phyloP scores from a whole-genome alignment of 805 yeast species.

The Zygosaccharomyces bailii region DNA sequence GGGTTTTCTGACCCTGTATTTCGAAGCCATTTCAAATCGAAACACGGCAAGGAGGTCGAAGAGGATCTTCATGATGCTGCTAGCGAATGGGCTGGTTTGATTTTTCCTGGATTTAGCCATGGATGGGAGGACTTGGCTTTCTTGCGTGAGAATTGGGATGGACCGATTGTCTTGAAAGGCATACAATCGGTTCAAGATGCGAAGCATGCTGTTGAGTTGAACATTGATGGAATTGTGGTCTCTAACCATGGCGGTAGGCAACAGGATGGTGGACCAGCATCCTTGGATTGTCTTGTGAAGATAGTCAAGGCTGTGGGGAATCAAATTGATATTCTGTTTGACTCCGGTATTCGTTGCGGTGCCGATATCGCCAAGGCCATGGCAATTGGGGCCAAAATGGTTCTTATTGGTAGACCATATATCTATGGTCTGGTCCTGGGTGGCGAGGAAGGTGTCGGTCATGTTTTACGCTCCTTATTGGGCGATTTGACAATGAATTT shows the following conservation, averaged over 20 bases:
- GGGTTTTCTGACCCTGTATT: conserved; percentile 30
- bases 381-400: conserved; percentile 71
- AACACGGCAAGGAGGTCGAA: conserved; percentile 14
- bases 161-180: conserved; percentile 58
- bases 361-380: conserved; percentile 71
- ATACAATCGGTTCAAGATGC: conserved; percentile 66
- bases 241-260: conserved; percentile 78
- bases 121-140: conserved; percentile 37
- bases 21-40: conserved; percentile 16
- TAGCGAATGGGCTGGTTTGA: conserved; percentile 16
- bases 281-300: conserved; percentile 49
- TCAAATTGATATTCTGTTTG: conserved; percentile 60
- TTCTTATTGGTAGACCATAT: conserved; percentile 74
- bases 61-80: conserved; percentile 9
- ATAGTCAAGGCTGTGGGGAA: conserved; percentile 15
- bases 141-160: conserved; percentile 34
- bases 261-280: conserved; percentile 20
- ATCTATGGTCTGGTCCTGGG: conserved; percentile 71
- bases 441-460: conserved; percentile 67
- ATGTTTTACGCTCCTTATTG: conserved; percentile 16
- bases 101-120: conserved; percentile 22
- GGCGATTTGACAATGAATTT: conserved; percentile 17
- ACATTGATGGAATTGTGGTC: conserved; percentile 59
- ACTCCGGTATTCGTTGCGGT: conserved; percentile 76
- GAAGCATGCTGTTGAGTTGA: conserved; percentile 51